A percentile compares a stretch with the other conserved stretches of the same genome.
These are phyloP conservation scores for Triangularia setosa DNA, from an alignment of 2,329 filamentous ascomycete genomes.

Conservation along the genomic window DNA sequence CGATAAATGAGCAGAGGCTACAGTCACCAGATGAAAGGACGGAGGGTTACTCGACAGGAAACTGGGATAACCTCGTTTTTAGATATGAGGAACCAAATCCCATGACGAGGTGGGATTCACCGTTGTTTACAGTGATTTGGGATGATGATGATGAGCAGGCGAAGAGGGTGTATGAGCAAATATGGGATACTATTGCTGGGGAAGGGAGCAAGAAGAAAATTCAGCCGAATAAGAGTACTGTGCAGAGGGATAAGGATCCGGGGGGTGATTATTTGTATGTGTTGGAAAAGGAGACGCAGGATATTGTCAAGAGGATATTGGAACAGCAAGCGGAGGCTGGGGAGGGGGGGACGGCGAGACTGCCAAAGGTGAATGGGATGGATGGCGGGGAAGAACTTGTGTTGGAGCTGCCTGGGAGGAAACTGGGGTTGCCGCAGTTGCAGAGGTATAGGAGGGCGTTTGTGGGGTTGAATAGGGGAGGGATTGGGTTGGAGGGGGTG, in stretches of 20 bases:
- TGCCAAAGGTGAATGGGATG: conserved; percentile 22
- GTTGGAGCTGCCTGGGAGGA: conserved; percentile 63
- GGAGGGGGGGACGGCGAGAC: conserved; percentile 52
- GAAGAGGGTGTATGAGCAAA: conserved; percentile 53
- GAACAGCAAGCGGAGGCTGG: conserved; percentile 66
- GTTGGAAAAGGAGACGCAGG: conserved; percentile 74
- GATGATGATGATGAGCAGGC: conserved; percentile 65
- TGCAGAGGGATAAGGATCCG: conserved; percentile 59
- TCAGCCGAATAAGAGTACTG: conserved; percentile 70
- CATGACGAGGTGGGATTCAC: conserved; percentile 81
- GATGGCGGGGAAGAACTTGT: conserved; percentile 45
- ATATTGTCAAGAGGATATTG: conserved; percentile 66
- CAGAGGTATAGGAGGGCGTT: conserved; percentile 76
- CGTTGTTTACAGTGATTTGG: conserved; percentile 74
- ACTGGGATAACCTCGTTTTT: conserved; percentile 77
- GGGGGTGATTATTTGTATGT: conserved; percentile 73
- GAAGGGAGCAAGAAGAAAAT: conserved; percentile 55
- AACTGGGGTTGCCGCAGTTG: conserved; percentile 68
- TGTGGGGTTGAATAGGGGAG: conserved; percentile 69
- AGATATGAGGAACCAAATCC: conserved; percentile 83
- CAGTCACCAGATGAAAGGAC: conserved; percentile 17
- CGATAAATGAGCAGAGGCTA: conserved; percentile 53
- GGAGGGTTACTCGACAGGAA: conserved; percentile 49
- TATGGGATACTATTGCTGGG: conserved; percentile 71
- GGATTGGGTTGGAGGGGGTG: conserved; percentile 55